Conservation (phyloP, 345 rosid genomes). For the Populus alba region DNA sequence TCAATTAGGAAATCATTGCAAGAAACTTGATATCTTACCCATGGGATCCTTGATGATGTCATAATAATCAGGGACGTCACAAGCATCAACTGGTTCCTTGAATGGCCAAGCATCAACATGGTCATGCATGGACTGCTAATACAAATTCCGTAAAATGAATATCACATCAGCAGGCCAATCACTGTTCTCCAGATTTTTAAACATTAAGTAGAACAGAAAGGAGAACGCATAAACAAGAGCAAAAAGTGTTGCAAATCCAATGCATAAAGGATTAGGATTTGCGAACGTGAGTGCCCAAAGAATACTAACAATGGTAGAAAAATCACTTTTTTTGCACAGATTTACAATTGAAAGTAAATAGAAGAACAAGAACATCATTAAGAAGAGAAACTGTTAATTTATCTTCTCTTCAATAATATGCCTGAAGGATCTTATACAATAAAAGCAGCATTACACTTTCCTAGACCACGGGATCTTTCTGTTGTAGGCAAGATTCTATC, state of each 20-base stretch:
- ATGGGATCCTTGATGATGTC: conserved; percentile 97
- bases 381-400: neutral
- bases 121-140: conserved; percentile 78
- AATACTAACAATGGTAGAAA: neutral
- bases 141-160: neutral
- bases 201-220: neutral
- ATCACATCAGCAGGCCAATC: neutral
- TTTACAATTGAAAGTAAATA: neutral
- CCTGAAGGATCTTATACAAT: neutral
- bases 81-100: conserved; percentile 91
- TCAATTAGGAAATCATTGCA: neutral
- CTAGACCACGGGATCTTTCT: neutral
- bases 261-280: neutral
- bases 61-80: conserved; percentile 97
- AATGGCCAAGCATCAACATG: conserved; percentile 98
- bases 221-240: neutral
- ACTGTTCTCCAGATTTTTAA: neutral
- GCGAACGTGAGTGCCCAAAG: neutral
- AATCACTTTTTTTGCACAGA: neutral
- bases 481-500: neutral
- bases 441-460: neutral
- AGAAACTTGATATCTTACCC: conserved; percentile 50
- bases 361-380: neutral
- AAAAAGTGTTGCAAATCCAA: neutral
- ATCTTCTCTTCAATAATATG: neutral